phyloP scores from a whole-genome alignment of 257 asterid genomes.

The Lithospermum erythrorhizon region DNA sequence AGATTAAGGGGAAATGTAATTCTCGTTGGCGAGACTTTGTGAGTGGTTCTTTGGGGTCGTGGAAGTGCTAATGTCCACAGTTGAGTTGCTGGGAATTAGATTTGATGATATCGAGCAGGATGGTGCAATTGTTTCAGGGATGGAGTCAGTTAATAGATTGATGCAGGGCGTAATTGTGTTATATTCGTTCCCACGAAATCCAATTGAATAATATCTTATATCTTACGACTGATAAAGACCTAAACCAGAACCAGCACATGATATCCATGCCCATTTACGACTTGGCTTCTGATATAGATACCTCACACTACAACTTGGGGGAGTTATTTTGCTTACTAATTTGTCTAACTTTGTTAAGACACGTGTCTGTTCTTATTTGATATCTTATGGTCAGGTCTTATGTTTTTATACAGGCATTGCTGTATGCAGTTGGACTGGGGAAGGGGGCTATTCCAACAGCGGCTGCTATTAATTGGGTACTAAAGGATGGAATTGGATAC shows the following conservation, averaged over 20 bases:
- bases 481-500: slow-evolving; percentile 96
- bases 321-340: not conserved
- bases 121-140: not conserved
- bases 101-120: not conserved
- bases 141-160: too few species aligned
- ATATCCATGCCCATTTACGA: not conserved
- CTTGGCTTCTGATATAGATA: not conserved
- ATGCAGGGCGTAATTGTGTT: too few species aligned
- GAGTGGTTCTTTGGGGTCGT: too few species aligned
- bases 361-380: slow-evolving; percentile 1
- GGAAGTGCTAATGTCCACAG: not conserved
- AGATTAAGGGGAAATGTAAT: not conserved
- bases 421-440: slow-evolving; percentile 94
- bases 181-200: too few species aligned
- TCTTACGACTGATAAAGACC: too few species aligned
- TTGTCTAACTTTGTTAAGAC: not conserved
- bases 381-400: not conserved
- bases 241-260: too few species aligned
- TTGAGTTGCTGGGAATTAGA: too few species aligned
- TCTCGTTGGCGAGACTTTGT: not conserved
- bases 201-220: too few species aligned
- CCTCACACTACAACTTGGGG: not conserved
- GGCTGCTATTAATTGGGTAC: slow-evolving; percentile 96
- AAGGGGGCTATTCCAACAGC: slow-evolving; percentile 98
- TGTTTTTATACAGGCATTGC: slow-evolving; percentile 52